Conservation (phyloP, 257 asterid genomes). For the Paraleonurus japonicus region DNA sequence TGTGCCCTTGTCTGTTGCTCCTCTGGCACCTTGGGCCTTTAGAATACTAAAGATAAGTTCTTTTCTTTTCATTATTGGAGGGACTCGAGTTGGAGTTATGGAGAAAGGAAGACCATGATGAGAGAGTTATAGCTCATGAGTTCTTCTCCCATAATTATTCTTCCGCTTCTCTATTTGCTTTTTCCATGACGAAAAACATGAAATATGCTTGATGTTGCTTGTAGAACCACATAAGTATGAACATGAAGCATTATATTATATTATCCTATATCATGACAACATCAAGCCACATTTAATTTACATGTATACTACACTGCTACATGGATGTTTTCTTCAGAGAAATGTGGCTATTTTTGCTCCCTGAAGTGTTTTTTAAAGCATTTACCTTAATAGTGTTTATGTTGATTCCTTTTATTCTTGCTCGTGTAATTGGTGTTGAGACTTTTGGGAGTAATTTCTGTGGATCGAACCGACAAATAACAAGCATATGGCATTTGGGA, state of each 20-base stretch:
- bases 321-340: neutral
- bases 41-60: neutral
- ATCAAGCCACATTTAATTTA: neutral
- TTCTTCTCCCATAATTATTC: neutral
- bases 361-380: neutral
- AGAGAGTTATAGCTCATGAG: neutral
- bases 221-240: neutral
- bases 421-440: too few species aligned
- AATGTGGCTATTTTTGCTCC: neutral
- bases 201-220: neutral
- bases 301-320: neutral
- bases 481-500: neutral
- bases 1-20: neutral
- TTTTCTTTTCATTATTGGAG: conserved; percentile 2
- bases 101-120: neutral
- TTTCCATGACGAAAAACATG: neutral
- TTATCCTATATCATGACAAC: neutral
- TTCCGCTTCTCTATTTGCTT: conserved; percentile 3
- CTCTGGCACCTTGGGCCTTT: neutral
- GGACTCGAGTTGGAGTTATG: neutral
- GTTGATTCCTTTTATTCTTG: neutral
- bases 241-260: neutral
- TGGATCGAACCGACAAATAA: too few species aligned
- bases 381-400: neutral
- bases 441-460: too few species aligned